Base-by-base conservation (phyloP, 768 basidiomycete species). In the Pleurotus citrinopileatus region DNA sequence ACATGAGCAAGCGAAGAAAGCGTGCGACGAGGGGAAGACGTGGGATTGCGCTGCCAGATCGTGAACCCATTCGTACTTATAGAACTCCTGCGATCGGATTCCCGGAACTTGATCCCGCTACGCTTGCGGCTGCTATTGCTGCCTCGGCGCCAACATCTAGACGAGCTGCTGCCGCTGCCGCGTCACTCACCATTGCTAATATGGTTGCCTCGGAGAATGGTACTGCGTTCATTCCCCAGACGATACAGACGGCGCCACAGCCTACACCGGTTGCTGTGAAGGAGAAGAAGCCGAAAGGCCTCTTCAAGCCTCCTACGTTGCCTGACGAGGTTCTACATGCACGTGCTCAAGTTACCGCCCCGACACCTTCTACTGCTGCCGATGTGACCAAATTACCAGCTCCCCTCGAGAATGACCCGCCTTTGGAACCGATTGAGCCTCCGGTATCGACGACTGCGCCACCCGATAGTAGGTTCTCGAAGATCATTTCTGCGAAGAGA, bases 131-230 rank as follows among this genome's bases (percentile, higher is more conserved):
- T 5, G 84, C 81, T 1, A 80, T 77, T 13, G 82, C 86, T 0
- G 82, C 82, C 3, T 82, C 75, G 52, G 85, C 85, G 1, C 87
- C 89, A 0, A 81, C 83, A 10, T 85, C 86, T 0, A 73, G 91
- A 53, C 77, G 94, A 61, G 94, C 92, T 2, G 94, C 94, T 0
- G 94, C 94, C 0, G 87, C 88, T 0, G 89, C 89, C 4, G 91
- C 91, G 2, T 83, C 84, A 4, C 59, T 89, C 40, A 91, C 85
- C n/a, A 94, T 94, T 59, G 91, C 91, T 27, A 91, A 87, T 61
- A 91, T 96, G 81, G 91, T 94, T 1, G 94, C 94, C 1, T 89
- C 89, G 1, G 94, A 95, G 71, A 94, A 94, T 60, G 91, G 90
- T 51, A 84, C 81, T 26, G 65, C 78, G 23, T 75, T 84, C 50